A percentile compares a stretch with the other conserved stretches of the same genome.
Evolutionary conservation across 2,329 filamentous ascomycete species (phyloP).

Genomic region (Byssochlamys sp.): DNA sequence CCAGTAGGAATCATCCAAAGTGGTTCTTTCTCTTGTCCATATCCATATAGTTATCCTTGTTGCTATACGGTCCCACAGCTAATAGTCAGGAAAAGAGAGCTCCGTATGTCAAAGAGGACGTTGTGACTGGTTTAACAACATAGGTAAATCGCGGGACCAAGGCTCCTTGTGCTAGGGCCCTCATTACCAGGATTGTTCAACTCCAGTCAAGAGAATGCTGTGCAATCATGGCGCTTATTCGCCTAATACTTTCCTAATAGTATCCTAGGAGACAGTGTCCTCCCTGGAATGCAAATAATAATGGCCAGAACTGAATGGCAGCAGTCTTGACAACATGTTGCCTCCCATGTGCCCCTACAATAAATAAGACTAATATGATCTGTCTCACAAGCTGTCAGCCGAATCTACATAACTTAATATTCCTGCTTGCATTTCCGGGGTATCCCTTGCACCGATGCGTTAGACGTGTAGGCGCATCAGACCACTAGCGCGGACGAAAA

Average conservation of each 20-base stretch:
- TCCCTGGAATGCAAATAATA: not conserved
- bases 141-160: not conserved
- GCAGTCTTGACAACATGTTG: not conserved
- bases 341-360: not conserved
- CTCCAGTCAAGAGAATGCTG: not conserved
- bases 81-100: not conserved
- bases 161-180: not conserved
- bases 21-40: not conserved
- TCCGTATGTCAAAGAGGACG: not conserved
- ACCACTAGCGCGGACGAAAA: not conserved
- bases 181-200: not conserved
- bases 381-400: not conserved
- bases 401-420: not conserved
- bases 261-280: not conserved
- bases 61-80: not conserved
- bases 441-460: not conserved
- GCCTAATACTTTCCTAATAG: not conserved
- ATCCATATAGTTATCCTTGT: not conserved
- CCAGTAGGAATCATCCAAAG: not conserved
- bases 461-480: not conserved
- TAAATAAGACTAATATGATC: not conserved
- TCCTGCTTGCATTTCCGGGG: not conserved
- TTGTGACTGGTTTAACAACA: not conserved
- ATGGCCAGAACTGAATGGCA: not conserved
- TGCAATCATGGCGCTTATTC: not conserved